These are phyloP conservation scores for Mycena capillaripes DNA, from an alignment of 768 basidiomycete genomes.

Conservation along the genomic window DNA sequence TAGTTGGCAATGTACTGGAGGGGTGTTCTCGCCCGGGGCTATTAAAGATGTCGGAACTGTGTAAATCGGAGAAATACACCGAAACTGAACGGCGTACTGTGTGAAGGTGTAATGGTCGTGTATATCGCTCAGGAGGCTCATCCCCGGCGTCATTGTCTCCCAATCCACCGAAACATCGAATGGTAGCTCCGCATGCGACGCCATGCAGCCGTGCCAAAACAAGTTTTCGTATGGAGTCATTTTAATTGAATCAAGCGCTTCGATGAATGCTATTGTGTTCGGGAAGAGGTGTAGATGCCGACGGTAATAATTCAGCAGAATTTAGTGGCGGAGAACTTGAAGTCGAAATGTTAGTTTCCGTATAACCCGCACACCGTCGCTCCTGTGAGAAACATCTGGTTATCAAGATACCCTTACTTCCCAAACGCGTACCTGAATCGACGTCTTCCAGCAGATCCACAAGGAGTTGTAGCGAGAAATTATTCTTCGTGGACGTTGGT, in stretches of 20 bases:
- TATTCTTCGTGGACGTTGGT: conserved; percentile 24
- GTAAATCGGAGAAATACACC: conserved; percentile 1
- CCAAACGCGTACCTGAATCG: conserved; percentile 48
- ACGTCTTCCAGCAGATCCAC: conserved; percentile 25
- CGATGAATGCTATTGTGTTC: conserved; percentile 53
- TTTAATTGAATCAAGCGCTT: conserved; percentile 67
- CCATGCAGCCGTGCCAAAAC: conserved; percentile 77
- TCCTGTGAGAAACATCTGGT: conserved; percentile 49
- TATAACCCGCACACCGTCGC: conserved; percentile 42
- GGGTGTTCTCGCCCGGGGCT: conserved; percentile 71
- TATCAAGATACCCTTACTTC: not conserved
- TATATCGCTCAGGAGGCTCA: conserved; percentile 80
- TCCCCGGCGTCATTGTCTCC: conserved; percentile 82
- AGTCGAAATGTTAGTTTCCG: conserved; percentile 39
- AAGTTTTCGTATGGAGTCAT: conserved; percentile 77
- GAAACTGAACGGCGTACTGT: conserved; percentile 61
- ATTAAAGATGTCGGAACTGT: conserved; percentile 15
- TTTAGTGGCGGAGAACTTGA: conserved; percentile 31
- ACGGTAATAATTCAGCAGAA: conserved; percentile 52
- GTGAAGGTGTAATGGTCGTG: conserved; percentile 71
- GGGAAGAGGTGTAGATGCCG: conserved; percentile 41
- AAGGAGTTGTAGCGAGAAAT: conserved; percentile 32
- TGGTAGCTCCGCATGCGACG: conserved; percentile 43
- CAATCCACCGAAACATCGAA: conserved; percentile 74
- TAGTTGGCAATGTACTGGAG: conserved; percentile 61